Conservation (phyloP, 1,284 basidiomycete genomes). For the Microbotryum silenes-acaulis region DNA sequence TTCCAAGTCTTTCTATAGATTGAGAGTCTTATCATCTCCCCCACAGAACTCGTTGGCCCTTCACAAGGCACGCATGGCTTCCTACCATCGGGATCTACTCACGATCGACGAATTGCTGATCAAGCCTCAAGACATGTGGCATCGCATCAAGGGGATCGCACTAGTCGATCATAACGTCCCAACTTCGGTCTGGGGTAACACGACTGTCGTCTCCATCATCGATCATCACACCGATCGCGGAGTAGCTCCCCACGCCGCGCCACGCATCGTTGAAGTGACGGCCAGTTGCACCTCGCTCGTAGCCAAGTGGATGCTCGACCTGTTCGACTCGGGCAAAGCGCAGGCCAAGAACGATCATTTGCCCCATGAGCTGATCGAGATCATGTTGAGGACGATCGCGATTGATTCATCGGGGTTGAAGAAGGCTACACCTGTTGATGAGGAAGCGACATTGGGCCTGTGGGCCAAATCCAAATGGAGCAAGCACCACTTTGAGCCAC, state of each 20-base stretch:
- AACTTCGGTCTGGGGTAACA: constrained; percentile 34
- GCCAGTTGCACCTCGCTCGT: constrained; percentile 40
- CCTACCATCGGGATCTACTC: constrained; percentile 40
- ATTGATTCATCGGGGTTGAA: constrained; percentile 28
- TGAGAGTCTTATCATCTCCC: too few species aligned
- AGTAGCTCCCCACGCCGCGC: constrained; percentile 33
- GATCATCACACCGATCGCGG: constrained; percentile 42
- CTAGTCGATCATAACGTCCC: constrained; percentile 42
- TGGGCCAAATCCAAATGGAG: constrained; percentile 5
- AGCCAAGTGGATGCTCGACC: constrained; percentile 34
- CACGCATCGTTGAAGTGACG: constrained; percentile 35
- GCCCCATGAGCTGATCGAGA: constrained; percentile 30
- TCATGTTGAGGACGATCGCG: constrained; percentile 32
- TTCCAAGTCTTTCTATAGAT: too few species aligned
- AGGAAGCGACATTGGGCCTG: constrained; percentile 13
- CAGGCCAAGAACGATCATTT: constrained; percentile 5
- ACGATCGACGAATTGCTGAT: constrained; percentile 42
- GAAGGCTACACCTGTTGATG: constrained; percentile 21
- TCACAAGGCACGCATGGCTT: constrained; percentile 37
- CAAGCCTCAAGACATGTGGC: constrained; percentile 35
- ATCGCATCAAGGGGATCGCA: constrained; percentile 37
- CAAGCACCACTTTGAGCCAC: neutral
- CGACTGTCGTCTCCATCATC: constrained; percentile 35
- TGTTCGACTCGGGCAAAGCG: constrained; percentile 15
- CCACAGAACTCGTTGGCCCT: constrained; percentile 38